Percentiles rank a stretch among this genome's conserved stretches.
phyloP scores from a whole-genome alignment of 164 flowering plant species.

The Umbellularia californica region DNA sequence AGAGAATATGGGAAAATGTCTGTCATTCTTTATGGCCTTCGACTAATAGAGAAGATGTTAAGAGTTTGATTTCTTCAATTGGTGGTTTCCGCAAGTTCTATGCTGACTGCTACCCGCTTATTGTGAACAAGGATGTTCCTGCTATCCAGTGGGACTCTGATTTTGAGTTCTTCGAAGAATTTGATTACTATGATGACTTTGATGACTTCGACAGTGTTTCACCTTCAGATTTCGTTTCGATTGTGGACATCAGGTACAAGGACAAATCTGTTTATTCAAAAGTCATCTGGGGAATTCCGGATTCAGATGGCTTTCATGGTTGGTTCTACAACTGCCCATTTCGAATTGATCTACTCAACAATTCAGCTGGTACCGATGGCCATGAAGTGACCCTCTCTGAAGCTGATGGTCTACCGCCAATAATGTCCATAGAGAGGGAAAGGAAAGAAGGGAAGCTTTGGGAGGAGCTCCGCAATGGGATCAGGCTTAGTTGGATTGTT shows the following conservation, averaged over 20 bases:
- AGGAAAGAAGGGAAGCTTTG: conserved; percentile 95
- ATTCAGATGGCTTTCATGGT: conserved; percentile 60
- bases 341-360: conserved; percentile 63
- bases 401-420: conserved; percentile 69
- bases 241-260: conserved; percentile 74
- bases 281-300: conserved; percentile 86
- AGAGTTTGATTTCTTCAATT: conserved; percentile 50
- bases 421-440: conserved; percentile 66
- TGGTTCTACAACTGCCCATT: conserved; percentile 93
- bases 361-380: conserved; percentile 43
- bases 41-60: conserved; percentile 76
- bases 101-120: conserved; percentile 86
- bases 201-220: conserved; percentile 54
- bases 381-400: conserved; percentile 54
- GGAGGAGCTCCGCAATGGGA: conserved; percentile 69
- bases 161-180: conserved; percentile 67
- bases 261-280: conserved; percentile 71
- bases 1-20: conserved; percentile 80
- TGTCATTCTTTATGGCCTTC: conserved; percentile 92
- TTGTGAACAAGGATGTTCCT: conserved; percentile 73
- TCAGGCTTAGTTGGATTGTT: conserved; percentile 83
- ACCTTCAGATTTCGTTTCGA: conserved; percentile 77
- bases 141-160: conserved; percentile 44
- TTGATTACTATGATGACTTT: conserved; percentile 58
- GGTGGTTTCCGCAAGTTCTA: conserved; percentile 91